Conservation (phyloP, 768 basidiomycete species). For the Russula foetens region DNA sequence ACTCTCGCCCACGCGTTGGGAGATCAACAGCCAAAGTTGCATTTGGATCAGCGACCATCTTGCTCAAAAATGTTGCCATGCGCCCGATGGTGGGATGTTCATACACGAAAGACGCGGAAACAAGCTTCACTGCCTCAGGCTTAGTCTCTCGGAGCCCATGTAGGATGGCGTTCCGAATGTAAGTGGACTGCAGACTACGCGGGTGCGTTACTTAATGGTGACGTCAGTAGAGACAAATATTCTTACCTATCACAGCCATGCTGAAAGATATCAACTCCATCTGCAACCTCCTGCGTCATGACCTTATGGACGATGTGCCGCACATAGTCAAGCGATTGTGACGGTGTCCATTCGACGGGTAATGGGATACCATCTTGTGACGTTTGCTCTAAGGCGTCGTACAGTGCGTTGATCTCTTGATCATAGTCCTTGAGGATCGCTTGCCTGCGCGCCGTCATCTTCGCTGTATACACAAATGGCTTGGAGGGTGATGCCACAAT, state of each 20-base stretch:
- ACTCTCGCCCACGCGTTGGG: constrained; percentile 11
- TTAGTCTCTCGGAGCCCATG: constrained; percentile 21
- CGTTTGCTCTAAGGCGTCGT: constrained; percentile 28
- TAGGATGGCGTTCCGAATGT: constrained; percentile 24
- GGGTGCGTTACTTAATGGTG: not conserved
- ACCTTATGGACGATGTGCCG: constrained; percentile 30
- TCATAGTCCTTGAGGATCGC: constrained; percentile 32
- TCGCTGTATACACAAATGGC: constrained; percentile 37
- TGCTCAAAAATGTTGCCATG: constrained; percentile 16
- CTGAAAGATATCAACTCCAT: constrained; percentile 34
- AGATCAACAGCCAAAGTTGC: not conserved
- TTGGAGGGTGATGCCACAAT: constrained; percentile 31
- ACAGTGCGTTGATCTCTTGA: constrained; percentile 34
- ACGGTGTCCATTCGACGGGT: constrained; percentile 25
- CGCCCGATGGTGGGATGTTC: constrained; percentile 20
- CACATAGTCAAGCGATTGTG: constrained; percentile 26
- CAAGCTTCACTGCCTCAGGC: constrained; percentile 7
- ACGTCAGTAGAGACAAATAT: not conserved
- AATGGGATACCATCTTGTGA: constrained; percentile 25
- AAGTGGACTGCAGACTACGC: constrained; percentile 23
- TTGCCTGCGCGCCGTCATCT: constrained; percentile 33
- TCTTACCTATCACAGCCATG: constrained; percentile 34
- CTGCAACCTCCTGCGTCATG: constrained; percentile 23
- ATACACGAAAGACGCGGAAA: constrained; percentile 22
- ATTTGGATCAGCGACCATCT: not conserved